Base-by-base conservation (phyloP, 305 asterid species). In the Salvia sclarea region DNA sequence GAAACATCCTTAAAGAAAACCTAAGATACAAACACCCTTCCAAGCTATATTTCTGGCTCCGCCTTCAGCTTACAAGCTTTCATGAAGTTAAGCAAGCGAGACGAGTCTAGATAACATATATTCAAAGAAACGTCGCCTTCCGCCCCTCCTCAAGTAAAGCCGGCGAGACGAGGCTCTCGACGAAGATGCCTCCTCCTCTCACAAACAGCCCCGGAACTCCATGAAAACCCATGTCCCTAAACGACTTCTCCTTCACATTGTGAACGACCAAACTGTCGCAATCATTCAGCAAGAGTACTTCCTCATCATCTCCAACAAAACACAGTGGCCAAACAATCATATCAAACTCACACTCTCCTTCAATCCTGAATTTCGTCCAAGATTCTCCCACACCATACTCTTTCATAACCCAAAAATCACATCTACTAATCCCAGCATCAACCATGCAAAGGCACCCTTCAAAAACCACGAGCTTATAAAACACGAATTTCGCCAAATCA, bases 371-470 rank as follows among this genome's bases (percentile, higher is more conserved):
- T 52, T 52, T 72, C 1, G 35, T 64, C 90, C 90, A 87, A 16
- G 85, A 84, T 1, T 75, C 79, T 6, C 20, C 70, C 41, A 76
- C 54, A 2, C 87, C 85, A 41, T 85, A 85, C 57, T 80, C 80
- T 57, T 80, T 76, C 89, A 87, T 83, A n/a, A 80, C 54, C 91
- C 91, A 87, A 64, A 83, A n/a, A n/a, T 77, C 83, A 5, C 56
- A 20, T 6, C 5, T 24, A 11, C 20, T 11, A 4, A 18, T 38
- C 1, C 12, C 5, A 54, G 30, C 41, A 35, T 74, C 79, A 28
- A 74, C 25, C 74, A 84, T 50, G 61, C 83, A 82, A 43, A 86
- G 81, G 61, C 83, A 78, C 0, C 83, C 88, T 7, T 37, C 77
- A 70, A 79, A 6, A 37, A 14, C 30, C 10, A 28, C 28, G 8